Conservation (phyloP, 2,329 filamentous ascomycete genomes). For the Emergomyces orientalis region DNA sequence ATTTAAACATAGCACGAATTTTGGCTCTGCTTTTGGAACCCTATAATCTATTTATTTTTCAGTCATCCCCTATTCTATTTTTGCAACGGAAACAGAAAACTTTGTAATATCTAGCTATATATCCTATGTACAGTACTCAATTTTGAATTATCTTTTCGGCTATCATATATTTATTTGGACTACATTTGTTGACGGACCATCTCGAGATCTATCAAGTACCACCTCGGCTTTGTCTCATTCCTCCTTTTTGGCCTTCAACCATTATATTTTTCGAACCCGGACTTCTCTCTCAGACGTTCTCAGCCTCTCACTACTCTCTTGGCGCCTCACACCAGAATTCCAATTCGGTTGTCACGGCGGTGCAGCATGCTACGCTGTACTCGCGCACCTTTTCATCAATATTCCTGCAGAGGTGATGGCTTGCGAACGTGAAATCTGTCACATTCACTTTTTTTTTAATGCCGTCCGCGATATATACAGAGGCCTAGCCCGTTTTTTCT, state of each 20-base stretch:
- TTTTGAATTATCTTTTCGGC: not conserved
- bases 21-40: constrained; percentile 39
- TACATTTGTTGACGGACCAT: not conserved
- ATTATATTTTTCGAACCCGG: not conserved
- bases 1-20: constrained; percentile 39
- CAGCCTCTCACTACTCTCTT: not conserved
- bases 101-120: not conserved
- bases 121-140: not conserved
- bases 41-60: not conserved
- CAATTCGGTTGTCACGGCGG: not conserved
- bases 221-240: not conserved
- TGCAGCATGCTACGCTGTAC: not conserved
- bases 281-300: not conserved
- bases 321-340: not conserved
- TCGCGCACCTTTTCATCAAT: not conserved
- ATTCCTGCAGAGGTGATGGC: not conserved
- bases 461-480: too few species aligned
- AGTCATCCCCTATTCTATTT: not conserved
- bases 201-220: not conserved
- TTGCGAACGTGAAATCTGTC: not conserved
- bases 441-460: too few species aligned
- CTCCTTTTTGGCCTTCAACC: not conserved
- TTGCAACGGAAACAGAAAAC: not conserved
- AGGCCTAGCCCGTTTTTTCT: too few species aligned
- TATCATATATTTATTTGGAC: not conserved